Evolutionary conservation across 2,329 filamentous ascomycete genomes (phyloP).

Genomic region (Didymella arachidicola): DNA sequence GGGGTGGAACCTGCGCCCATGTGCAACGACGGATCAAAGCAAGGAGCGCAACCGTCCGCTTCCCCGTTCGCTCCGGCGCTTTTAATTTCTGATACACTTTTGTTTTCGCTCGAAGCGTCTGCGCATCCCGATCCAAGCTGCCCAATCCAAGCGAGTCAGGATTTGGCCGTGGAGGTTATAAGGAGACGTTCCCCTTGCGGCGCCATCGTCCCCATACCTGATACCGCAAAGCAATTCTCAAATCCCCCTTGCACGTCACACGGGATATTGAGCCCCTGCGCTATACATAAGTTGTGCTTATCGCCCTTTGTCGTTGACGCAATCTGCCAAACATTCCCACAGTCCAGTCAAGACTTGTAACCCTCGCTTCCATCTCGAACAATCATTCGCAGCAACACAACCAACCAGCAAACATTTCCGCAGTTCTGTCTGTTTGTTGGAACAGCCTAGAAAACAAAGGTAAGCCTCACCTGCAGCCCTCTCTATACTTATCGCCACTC

Average conservation of each 20-base stretch:
- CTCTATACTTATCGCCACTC: conserved; percentile 33
- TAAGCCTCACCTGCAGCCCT: conserved; percentile 45
- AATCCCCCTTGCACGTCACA: conserved; percentile 19
- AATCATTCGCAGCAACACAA: conserved; percentile 26
- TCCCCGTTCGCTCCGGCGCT: conserved; percentile 35
- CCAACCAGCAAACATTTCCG: conserved; percentile 15
- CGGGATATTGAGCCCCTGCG: conserved; percentile 7
- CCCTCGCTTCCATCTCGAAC: conserved; percentile 15
- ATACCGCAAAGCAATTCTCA: conserved; percentile 20
- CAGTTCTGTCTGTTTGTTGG: conserved; percentile 5
- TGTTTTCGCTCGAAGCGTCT: conserved; percentile 41
- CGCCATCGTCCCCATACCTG: conserved; percentile 22
- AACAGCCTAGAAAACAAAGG: conserved; percentile 34
- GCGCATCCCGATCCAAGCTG: conserved; percentile 16
- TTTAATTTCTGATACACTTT: conserved; percentile 29
- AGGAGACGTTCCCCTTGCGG: conserved; percentile 32
- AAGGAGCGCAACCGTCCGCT: conserved; percentile 45
- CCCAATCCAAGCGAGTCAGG: conserved; percentile 41
- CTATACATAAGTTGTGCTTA: conserved; percentile 14
- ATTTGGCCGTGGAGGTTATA: conserved; percentile 39
- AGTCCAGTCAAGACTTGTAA: conserved; percentile 7
- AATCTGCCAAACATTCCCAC: conserved; percentile 11
- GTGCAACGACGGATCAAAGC: conserved; percentile 41
- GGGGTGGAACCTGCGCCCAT: conserved; percentile 41
- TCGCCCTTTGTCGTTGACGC: conserved; percentile 10